Conservation (phyloP, 2,329 filamentous ascomycete species). For the Colletotrichum lentis region DNA sequence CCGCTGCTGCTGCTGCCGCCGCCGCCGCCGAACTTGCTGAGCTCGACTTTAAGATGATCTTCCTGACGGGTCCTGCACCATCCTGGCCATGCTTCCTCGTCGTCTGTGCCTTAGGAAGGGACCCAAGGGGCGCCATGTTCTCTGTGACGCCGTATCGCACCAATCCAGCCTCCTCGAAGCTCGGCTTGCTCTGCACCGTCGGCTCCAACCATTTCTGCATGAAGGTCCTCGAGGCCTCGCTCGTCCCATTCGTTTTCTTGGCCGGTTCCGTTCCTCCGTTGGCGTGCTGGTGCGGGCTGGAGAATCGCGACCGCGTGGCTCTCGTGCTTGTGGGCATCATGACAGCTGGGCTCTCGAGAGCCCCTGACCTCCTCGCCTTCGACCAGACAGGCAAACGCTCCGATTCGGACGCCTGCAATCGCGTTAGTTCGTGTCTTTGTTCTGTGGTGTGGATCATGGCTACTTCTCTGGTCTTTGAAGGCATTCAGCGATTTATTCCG, state of each 20-base stretch:
- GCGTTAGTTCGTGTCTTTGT: conserved; percentile 33
- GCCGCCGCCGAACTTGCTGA: conserved; percentile 39
- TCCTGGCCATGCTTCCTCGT: conserved; percentile 49
- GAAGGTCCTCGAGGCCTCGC: conserved; percentile 55
- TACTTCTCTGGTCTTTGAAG: conserved; percentile 41
- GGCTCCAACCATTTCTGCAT: conserved; percentile 69
- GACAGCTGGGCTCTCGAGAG: conserved; percentile 34
- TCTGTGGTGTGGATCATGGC: not conserved
- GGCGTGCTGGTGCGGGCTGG: conserved; percentile 58
- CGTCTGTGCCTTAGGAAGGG: conserved; percentile 68
- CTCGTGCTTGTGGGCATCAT: conserved; percentile 57
- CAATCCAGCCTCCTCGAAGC: conserved; percentile 81
- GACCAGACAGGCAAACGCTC: conserved; percentile 33
- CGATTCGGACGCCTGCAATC: conserved; percentile 28
- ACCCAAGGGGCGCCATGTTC: conserved; percentile 83
- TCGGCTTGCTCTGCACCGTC: conserved; percentile 68
- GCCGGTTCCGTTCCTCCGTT: conserved; percentile 39
- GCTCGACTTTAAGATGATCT: conserved; percentile 56
- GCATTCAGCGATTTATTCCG: conserved; percentile 38
- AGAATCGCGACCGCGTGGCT: conserved; percentile 64
- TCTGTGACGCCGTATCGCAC: conserved; percentile 78
- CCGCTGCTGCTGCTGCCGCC: conserved; percentile 9
- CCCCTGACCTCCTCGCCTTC: conserved; percentile 39
- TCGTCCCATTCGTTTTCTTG: conserved; percentile 43
- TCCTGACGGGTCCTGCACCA: conserved; percentile 48